Conservation (phyloP, 2,329 filamentous ascomycete genomes). For the Zopfia rhizophila region DNA sequence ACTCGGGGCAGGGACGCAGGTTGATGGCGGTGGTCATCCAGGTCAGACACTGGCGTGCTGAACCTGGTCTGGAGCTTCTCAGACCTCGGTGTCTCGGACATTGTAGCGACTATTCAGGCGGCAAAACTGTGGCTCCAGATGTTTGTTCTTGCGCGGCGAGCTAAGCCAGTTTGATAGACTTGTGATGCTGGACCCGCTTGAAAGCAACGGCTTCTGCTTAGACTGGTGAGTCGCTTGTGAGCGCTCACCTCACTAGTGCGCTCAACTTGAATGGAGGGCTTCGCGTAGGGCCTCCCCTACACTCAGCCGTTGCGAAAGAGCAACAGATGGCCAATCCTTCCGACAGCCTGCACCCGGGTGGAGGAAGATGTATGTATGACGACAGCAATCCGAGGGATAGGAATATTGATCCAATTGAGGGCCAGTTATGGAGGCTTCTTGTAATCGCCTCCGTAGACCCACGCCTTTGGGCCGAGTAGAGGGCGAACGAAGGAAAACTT, state of each 20-base stretch:
- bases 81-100: conserved; percentile 71
- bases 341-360: conserved; percentile 31
- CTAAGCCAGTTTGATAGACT: conserved; percentile 39
- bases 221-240: conserved; percentile 62
- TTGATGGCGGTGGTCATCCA: conserved; percentile 88
- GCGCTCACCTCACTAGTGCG: conserved; percentile 62
- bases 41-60: conserved; percentile 78
- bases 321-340: conserved; percentile 37
- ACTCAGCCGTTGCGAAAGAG: conserved; percentile 50
- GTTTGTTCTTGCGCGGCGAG: conserved; percentile 14
- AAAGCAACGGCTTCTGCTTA: conserved; percentile 28
- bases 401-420: conserved; percentile 40
- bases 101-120: conserved; percentile 50
- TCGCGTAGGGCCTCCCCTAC: conserved; percentile 59
- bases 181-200: no score
- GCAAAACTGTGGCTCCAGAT: conserved; percentile 35
- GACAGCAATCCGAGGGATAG: conserved; percentile 28
- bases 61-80: conserved; percentile 73
- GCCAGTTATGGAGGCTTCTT: conserved; percentile 96
- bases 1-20: conserved; percentile 68
- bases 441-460: conserved; percentile 93
- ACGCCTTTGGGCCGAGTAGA: conserved; percentile 90
- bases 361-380: conserved; percentile 31
- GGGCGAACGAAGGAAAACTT: conserved; percentile 82
- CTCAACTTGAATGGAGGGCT: conserved; percentile 62